Base-by-base conservation (phyloP, 2,329 filamentous ascomycete genomes). In the Pseudocercospora pini-densiflorae region DNA sequence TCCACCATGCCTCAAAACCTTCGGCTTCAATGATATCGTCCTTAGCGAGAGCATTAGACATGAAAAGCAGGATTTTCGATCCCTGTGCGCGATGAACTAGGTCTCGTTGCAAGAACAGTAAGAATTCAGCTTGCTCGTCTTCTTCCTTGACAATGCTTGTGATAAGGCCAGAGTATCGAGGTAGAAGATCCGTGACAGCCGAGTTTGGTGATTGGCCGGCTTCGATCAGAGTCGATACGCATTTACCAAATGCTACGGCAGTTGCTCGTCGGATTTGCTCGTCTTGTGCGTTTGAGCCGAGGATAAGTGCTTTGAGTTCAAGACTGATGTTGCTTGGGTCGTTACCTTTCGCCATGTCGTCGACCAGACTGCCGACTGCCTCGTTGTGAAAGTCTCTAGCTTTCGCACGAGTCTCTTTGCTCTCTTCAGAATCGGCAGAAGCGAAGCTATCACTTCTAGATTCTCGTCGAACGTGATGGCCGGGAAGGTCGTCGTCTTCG, bases 261-360 rank as follows among this genome's bases (percentile, higher is more conserved):
- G 98, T 90, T 16, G 95, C 93, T 36, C 90, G 90, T 53, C 94
- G 92, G 75, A 98, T 92, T 78, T 95, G 91, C 70, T 90, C 87
- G 75, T 97, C 94, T 0, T 93, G 94, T 2, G 95, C 95, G 75
- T 98, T 93, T 74, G 92, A 92, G 62, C 90, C 91, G 78, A 99
- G 92, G 10, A 94, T 90, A n/a, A 98, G 85, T 55, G 93, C 92
- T 83, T 94, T 97, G 69, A 99, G 91, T 78, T 99, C 95, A 36
- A 98, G 87, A 77, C 94, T 93, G 74, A 97, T 94, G 70, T 97
- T 95, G 76, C 96, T 92, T 10, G 89, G 87, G 14, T 88, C 87
- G 59, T 88, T 83, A 23, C 89, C 90, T 67, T 88, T 87, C 60
- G 91, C 90, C 49, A 98, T 85, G 24, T 93, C 92, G 74, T 97